Conservation (phyloP, 108 stramenopile genomes). For the Seminavis robusta region DNA sequence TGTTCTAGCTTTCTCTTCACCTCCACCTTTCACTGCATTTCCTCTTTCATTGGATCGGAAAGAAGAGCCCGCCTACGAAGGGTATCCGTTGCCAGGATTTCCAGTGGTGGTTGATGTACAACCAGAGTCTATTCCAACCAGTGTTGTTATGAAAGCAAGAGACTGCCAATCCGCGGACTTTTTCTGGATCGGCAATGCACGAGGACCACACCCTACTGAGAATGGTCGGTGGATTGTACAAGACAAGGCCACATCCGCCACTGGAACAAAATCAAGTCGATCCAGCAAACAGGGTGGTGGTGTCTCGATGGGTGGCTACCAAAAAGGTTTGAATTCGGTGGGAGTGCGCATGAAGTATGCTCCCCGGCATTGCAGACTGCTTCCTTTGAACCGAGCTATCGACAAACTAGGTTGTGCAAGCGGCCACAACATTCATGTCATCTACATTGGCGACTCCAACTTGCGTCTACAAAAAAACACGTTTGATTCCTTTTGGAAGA, state of each 20-base stretch:
- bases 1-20: slow-evolving; percentile 58
- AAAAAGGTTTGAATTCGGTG: slow-evolving; percentile 40
- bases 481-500: slow-evolving; percentile 10
- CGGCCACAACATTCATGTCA: slow-evolving; percentile 19
- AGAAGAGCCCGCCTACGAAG: slow-evolving; percentile 65
- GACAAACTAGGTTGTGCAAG: too few species aligned
- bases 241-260: slow-evolving; percentile 11
- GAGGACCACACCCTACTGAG: too few species aligned
- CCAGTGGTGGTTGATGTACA: slow-evolving; percentile 33
- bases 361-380: neutral
- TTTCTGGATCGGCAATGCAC: too few species aligned
- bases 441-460: slow-evolving; percentile 73
- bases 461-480: slow-evolving; percentile 48
- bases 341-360: slow-evolving; percentile 48
- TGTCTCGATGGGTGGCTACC: neutral
- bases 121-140: slow-evolving; percentile 17
- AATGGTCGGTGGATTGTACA: slow-evolving; percentile 26
- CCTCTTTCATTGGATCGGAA: slow-evolving; percentile 27
- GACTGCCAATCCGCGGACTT: too few species aligned
- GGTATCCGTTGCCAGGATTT: slow-evolving; percentile 66
- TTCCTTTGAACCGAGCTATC: too few species aligned
- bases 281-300: neutral
- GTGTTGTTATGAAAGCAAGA: slow-evolving; percentile 24
- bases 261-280: too few species aligned
- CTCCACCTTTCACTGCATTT: slow-evolving; percentile 40